phyloP scores from a whole-genome alignment of 768 basidiomycete species.

The Hygrophorus pudorinus region DNA sequence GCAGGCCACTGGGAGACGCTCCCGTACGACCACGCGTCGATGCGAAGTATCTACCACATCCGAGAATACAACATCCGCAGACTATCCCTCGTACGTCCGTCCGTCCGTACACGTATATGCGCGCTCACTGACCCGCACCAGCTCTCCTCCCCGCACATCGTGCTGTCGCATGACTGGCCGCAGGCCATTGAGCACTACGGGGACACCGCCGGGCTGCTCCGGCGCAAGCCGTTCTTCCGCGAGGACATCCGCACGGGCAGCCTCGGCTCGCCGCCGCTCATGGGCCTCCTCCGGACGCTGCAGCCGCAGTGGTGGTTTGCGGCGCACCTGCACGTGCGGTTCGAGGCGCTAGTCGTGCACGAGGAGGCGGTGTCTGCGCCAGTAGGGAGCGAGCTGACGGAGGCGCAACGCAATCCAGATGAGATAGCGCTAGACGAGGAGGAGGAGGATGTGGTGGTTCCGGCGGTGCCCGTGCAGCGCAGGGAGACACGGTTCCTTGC shows the following conservation, averaged over 20 bases:
- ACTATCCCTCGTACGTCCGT: constrained; percentile 52
- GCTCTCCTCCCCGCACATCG: constrained; percentile 60
- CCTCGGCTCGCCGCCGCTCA: constrained; percentile 82
- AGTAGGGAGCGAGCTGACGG: too few species aligned
- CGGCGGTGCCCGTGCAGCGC: constrained; percentile 16
- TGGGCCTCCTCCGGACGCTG: constrained; percentile 62
- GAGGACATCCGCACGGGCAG: constrained; percentile 54
- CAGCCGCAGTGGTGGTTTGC: constrained; percentile 87
- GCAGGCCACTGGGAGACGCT: constrained; percentile 72
- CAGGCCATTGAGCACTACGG: constrained; percentile 76
- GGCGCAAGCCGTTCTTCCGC: constrained; percentile 70
- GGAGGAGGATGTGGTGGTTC: constrained; percentile 30
- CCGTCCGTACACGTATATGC: background rate
- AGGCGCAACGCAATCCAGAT: constrained; percentile 34
- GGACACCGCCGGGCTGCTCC: constrained; percentile 51
- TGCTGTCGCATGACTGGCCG: constrained; percentile 98
- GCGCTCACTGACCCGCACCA: constrained; percentile 14
- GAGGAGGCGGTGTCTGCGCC: constrained; percentile 2
- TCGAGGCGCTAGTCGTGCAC: constrained; percentile 60
- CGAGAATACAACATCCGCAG: constrained; percentile 78
- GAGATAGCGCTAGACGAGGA: constrained; percentile 41
- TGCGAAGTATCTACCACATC: constrained; percentile 85
- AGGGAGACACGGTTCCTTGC: constrained; percentile 72
- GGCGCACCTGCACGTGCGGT: constrained; percentile 85
- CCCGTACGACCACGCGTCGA: constrained; percentile 64